Percentiles rank a stretch among this genome's conserved stretches.
Conservation (phyloP, 2,329 filamentous ascomycete genomes). For the Penicillium italicum region DNA sequence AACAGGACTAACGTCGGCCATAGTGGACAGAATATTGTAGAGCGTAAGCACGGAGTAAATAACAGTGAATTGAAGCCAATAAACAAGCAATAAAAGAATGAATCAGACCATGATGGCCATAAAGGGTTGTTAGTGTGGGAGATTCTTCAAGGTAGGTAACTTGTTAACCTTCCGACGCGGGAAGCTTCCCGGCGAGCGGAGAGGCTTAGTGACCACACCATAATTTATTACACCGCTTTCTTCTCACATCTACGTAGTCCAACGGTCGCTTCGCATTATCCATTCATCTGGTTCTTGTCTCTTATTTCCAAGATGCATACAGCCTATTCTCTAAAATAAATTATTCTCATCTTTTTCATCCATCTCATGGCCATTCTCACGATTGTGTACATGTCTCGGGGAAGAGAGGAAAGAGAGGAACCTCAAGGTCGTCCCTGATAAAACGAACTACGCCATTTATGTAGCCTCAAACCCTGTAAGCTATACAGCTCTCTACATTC, state of each 20-base stretch:
- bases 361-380: background rate
- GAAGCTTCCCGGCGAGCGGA: slow-evolving; percentile 6
- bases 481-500: background rate
- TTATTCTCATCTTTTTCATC: background rate
- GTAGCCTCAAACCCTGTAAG: too few species aligned
- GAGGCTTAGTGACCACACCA: background rate
- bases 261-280: too few species aligned
- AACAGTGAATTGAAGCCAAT: background rate
- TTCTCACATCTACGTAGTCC: background rate
- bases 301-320: background rate
- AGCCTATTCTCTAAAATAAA: background rate
- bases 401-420: too few species aligned
- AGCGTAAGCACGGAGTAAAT: background rate
- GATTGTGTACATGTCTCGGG: too few species aligned
- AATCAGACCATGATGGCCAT: slow-evolving; percentile 15
- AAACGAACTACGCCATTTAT: too few species aligned
- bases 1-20: slow-evolving; percentile 37
- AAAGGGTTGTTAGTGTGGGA: slow-evolving; percentile 1
- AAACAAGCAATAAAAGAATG: background rate
- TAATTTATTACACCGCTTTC: background rate
- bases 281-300: background rate
- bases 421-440: too few species aligned
- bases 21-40: slow-evolving; percentile 13
- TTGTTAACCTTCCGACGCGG: slow-evolving; percentile 11
- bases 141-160: slow-evolving; percentile 8